phyloP scores from a whole-genome alignment of 228 moss, liverwort and hornwort genomes.

The Sphagnum fallax region DNA sequence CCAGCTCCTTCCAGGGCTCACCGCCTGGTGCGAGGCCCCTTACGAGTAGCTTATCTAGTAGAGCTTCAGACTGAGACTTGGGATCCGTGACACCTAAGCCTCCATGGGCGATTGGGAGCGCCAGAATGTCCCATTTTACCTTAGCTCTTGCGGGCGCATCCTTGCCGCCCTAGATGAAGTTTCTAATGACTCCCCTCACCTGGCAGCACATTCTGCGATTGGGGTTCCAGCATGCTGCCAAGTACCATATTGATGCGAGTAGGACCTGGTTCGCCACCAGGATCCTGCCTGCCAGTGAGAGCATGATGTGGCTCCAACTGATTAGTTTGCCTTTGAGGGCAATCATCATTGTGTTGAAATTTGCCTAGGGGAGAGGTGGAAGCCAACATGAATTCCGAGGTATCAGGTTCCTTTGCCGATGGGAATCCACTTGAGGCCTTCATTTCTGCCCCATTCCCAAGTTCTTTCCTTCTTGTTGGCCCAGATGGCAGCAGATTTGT shows the following conservation, averaged over 20 bases:
- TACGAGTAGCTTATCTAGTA: too few relatives aligned
- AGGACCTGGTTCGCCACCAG: neutral
- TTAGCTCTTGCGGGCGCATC: too few relatives aligned
- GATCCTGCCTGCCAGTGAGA: neutral
- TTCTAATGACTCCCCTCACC: neutral
- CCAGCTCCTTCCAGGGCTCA: too few relatives aligned
- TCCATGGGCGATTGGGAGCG: too few relatives aligned
- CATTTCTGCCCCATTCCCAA: neutral
- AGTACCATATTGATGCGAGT: neutral
- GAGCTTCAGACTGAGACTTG: too few relatives aligned
- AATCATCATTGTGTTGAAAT: neutral
- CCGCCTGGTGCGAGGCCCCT: too few relatives aligned
- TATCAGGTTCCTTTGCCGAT: neutral
- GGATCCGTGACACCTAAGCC: too few relatives aligned
- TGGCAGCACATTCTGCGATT: too few relatives aligned
- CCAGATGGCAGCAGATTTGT: neutral
- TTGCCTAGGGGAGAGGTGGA: neutral
- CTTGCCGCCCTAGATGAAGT: neutral
- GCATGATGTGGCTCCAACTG: neutral
- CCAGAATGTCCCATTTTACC: too few relatives aligned
- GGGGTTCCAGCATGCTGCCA: neutral
- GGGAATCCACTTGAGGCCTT: neutral
- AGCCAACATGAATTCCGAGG: neutral
- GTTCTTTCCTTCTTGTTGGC: neutral
- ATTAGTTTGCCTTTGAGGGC: neutral